Percentiles rank a stretch among this genome's conserved stretches.
phyloP scores from a whole-genome alignment of 768 basidiomycete genomes.

The Guyanaporus albipodus region DNA sequence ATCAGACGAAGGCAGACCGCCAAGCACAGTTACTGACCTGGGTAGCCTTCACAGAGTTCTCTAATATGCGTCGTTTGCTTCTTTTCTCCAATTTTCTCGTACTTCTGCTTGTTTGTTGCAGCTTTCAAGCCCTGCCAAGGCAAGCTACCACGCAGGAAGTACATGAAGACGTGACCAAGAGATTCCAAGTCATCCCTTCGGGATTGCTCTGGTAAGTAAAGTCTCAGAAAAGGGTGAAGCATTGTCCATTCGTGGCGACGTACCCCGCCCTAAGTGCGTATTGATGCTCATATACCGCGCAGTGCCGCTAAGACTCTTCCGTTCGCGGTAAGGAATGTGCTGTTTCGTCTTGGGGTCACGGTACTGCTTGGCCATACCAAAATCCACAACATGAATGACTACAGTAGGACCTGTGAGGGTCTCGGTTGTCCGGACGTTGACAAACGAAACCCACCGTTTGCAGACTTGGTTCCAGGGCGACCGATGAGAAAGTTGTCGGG shows the following conservation, averaged over 20 bases:
- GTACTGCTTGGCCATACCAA: constrained; percentile 99
- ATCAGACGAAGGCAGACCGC: constrained; percentile 6
- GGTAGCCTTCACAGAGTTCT: constrained; percentile 94
- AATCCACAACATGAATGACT: constrained; percentile 95
- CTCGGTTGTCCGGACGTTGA: neutral
- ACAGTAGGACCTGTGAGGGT: neutral
- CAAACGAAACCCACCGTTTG: constrained; percentile 54
- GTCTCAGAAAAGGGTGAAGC: constrained; percentile 5
- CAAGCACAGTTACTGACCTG: constrained; percentile 51
- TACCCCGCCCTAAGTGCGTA: constrained; percentile 95
- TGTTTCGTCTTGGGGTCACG: constrained; percentile 99
- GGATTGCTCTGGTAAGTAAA: constrained; percentile 62
- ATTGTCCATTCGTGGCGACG: constrained; percentile 14
- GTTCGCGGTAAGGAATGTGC: constrained; percentile 97
- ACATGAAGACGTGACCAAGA: constrained; percentile 99
- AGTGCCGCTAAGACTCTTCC: constrained; percentile 95
- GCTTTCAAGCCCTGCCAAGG: constrained; percentile 99
- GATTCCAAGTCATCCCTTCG: constrained; percentile 97
- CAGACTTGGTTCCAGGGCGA: constrained; percentile 84
- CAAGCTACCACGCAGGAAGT: constrained; percentile 93
- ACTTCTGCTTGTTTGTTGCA: constrained; percentile 99
- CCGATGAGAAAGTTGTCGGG: constrained; percentile 99
- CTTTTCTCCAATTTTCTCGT: constrained; percentile 99
- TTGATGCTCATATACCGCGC: constrained; percentile 99
- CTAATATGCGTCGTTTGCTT: constrained; percentile 98